phyloP scores from a whole-genome alignment of 2,329 filamentous ascomycete genomes.

The Sclerotinia minor region DNA sequence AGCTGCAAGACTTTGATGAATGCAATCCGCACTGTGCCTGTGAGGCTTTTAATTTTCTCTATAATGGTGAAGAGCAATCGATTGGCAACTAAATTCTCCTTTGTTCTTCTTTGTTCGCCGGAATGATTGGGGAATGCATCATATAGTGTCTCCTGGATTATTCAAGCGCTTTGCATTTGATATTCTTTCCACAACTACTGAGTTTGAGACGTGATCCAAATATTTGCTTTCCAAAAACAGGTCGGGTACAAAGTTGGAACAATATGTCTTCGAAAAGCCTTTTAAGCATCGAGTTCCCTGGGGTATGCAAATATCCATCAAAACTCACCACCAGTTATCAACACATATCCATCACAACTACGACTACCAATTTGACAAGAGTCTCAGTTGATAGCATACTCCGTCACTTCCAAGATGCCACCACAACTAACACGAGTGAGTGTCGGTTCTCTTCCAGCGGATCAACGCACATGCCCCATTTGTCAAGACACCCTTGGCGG shows the following conservation, averaged over 20 bases:
- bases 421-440: not conserved
- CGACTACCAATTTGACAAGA: not conserved
- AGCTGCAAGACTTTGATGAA: slow-evolving; percentile 11
- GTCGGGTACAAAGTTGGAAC: not conserved
- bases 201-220: not conserved
- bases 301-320: not conserved
- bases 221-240: not conserved
- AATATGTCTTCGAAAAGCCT: slow-evolving; percentile 1
- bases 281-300: not conserved
- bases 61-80: not conserved
- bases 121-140: not conserved
- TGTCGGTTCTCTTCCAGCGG: not conserved
- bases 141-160: not conserved
- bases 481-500: not conserved
- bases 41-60: slow-evolving; percentile 1
- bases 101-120: not conserved
- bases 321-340: too few species aligned
- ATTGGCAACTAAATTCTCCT: not conserved
- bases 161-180: not conserved
- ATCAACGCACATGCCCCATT: slow-evolving; percentile 6
- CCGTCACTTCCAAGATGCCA: not conserved
- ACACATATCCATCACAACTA: not conserved
- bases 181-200: not conserved
- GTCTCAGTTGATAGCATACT: not conserved
- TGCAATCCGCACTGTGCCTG: not conserved